These are phyloP conservation scores for Ceratobasidium sp. DNA, from an alignment of 1,284 basidiomycete species.

Conservation along the genomic window DNA sequence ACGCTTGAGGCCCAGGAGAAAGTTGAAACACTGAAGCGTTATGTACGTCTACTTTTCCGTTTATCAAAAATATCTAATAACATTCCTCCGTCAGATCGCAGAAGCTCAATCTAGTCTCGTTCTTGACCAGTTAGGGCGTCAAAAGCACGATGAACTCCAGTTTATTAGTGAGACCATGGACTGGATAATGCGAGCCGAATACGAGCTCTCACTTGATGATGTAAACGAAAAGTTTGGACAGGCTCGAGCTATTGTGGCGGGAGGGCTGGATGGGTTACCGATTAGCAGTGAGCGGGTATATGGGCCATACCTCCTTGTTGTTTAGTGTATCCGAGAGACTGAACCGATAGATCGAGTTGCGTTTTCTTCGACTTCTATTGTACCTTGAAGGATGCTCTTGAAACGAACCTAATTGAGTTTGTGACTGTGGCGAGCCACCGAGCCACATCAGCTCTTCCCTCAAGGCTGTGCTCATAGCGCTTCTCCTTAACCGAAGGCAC, in stretches of 20 bases:
- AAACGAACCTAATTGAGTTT: too few relatives aligned
- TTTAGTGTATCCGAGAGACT: not conserved
- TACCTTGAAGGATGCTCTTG: too few relatives aligned
- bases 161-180: not conserved
- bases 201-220: not conserved
- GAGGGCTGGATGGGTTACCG: not conserved
- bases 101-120: too few relatives aligned
- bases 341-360: too few relatives aligned
- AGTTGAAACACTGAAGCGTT: not conserved
- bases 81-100: too few relatives aligned
- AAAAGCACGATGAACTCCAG: not conserved
- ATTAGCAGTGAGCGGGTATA: not conserved
- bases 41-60: not conserved
- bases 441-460: too few relatives aligned
- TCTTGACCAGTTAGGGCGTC: not conserved
- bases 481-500: conserved; percentile 20
- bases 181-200: not conserved
- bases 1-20: not conserved
- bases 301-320: not conserved
- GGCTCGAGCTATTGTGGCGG: not conserved
- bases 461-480: conserved; percentile 5
- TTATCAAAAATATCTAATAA: too few relatives aligned
- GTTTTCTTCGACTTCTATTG: too few relatives aligned
- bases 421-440: too few relatives aligned
- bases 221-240: not conserved